These are phyloP conservation scores for Scopulariopsis brevicaulis DNA, from an alignment of 2,329 filamentous ascomycete species.

Conservation along the genomic window DNA sequence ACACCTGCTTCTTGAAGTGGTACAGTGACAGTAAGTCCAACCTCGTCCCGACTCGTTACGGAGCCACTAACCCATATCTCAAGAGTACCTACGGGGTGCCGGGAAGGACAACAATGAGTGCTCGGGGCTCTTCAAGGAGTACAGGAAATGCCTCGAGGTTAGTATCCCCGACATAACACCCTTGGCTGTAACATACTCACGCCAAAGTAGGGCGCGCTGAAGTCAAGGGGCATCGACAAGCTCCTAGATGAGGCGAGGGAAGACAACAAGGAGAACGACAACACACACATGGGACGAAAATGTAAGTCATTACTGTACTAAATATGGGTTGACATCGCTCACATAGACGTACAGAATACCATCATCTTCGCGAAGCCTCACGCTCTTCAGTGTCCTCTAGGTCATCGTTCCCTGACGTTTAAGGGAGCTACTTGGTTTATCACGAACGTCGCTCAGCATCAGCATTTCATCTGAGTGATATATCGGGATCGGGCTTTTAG, in stretches of 20 bases:
- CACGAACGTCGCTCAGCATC: background rate
- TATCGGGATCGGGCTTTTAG: background rate
- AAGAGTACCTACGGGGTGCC: conserved; percentile 82
- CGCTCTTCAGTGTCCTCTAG: no score
- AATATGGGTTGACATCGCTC: no score
- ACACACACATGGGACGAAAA: conserved; percentile 26
- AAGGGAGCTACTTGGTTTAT: background rate
- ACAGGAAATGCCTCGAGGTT: conserved; percentile 78
- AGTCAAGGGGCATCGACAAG: conserved; percentile 82
- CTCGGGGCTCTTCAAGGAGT: conserved; percentile 73
- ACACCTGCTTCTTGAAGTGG: conserved; percentile 97
- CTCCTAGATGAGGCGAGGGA: conserved; percentile 86
- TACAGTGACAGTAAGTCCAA: conserved; percentile 82
- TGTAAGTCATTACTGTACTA: conserved; percentile 15
- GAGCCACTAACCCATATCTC: background rate
- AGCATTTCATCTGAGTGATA: background rate
- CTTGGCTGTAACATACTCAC: background rate
- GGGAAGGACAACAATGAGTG: conserved; percentile 78
- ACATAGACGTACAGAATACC: background rate
- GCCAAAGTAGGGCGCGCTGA: conserved; percentile 59
- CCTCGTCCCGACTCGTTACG: background rate
- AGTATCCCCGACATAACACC: conserved; percentile 15
- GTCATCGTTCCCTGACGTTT: background rate
- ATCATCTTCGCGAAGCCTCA: no score
- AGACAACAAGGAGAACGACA: conserved; percentile 79